A percentile compares a stretch with the other conserved stretches of the same genome.
Evolutionary conservation across 192 early-diverging fungal genomes (phyloP).

Genomic region (Coemansia sp.): DNA sequence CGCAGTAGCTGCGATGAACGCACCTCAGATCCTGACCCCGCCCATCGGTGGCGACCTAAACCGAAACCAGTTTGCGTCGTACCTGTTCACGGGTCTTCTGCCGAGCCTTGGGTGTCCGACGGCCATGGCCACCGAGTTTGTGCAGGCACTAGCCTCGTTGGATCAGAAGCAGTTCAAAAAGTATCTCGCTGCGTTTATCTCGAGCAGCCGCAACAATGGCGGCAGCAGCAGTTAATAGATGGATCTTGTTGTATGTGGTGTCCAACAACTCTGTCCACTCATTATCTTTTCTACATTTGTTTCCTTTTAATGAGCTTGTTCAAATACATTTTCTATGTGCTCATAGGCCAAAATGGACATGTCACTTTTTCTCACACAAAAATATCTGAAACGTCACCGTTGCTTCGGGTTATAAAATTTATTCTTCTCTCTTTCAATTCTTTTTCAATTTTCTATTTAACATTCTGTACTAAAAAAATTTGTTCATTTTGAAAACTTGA

Average conservation of each 20-base stretch:
- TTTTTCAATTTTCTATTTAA: no score
- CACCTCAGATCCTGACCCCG: slow-evolving; percentile 29
- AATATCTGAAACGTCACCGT: no score
- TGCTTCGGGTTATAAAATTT: no score
- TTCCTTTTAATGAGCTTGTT: slow-evolving; percentile 4
- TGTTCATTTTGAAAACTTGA: no score
- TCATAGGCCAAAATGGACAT: no score
- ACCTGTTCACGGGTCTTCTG: slow-evolving; percentile 33
- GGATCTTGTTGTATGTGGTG: no score
- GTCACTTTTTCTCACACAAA: no score
- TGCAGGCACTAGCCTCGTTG: slow-evolving; percentile 67
- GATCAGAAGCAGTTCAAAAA: slow-evolving; percentile 68
- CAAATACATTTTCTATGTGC: no score
- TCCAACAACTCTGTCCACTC: no score
- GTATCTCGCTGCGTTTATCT: slow-evolving; percentile 56
- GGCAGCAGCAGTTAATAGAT: no score
- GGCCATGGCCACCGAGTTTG: slow-evolving; percentile 65
- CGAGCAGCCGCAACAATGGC: slow-evolving; percentile 5
- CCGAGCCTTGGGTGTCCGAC: slow-evolving; percentile 58
- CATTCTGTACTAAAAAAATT: no score
- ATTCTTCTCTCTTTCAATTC: no score
- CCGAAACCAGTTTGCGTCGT: slow-evolving; percentile 42
- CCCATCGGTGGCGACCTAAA: slow-evolving; percentile 39
- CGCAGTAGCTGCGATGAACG: slow-evolving; percentile 14
- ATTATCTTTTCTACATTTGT: not conserved